Evolutionary conservation across 768 basidiomycete species (phyloP), one percentile per base, ranked within the genome.

Genomic region (Pseudohyphozyma bogoriensis): DNA sequence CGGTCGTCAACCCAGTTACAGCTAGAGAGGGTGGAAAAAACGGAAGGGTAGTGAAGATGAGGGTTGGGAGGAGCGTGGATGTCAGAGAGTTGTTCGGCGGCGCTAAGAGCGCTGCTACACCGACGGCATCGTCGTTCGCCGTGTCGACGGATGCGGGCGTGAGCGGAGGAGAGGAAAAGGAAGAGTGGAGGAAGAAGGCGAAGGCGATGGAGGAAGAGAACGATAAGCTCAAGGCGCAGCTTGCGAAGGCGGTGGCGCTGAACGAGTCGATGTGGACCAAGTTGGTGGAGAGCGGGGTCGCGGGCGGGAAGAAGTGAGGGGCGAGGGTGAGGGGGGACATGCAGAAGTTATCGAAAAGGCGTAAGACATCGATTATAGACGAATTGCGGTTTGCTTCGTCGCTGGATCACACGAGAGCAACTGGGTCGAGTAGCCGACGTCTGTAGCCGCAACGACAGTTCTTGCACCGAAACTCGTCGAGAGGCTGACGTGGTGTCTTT

Each of bases 211-310:
- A 74, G 60, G 70, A 59, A 29, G 75, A 78, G 66, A 69, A 75
- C 40, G 72, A 69, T 33, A 58, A 52, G 29, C 65, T 76, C 8
- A 69, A 67, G 63, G 65, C 65, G 20, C 68, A 73, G 47, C 59
- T 78, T 22, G 74, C 70, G 4, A 70, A 67, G 57, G 75, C 75
- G 9, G 65, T 68, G 18, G 66, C 70, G 56, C 69, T 77, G 54
- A 77, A 76, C 63, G 76, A 77, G 40, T 69, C 69, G 59, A 75
- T 78, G 73, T 78, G 77, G 77, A 70, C 67, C 31, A 70, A 65
- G 9, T 67, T 76, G 4, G 75, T 76, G 22, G 73, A 76, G 46
- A 57, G 69, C 40, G 62, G 66, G 20, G 15, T 65, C 20, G 51
- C 22, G 36, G 29, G 46, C 8, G 47, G 42, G n/a, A n/a, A n/a